A percentile compares a stretch with the other conserved stretches of the same genome.
These are phyloP conservation scores for Tephrocybe rancida DNA, from an alignment of 768 basidiomycete species.

Conservation along the genomic window DNA sequence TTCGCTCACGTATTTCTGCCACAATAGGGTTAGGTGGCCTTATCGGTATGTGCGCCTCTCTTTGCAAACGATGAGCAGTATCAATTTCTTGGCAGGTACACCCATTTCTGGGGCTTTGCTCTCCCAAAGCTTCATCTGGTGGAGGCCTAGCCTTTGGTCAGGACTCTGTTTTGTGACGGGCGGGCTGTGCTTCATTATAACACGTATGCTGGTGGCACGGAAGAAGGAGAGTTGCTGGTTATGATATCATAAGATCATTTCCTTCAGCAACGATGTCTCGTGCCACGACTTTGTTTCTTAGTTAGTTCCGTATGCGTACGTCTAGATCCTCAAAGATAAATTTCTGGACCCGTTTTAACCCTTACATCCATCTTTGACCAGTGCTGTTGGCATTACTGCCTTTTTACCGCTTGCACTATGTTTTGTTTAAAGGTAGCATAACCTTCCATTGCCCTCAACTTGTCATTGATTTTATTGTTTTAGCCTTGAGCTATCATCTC, in stretches of 20 bases:
- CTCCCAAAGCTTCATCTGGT: slow-evolving; percentile 54
- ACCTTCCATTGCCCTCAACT: too few species aligned
- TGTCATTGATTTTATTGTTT: too few species aligned
- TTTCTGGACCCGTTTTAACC: too few species aligned
- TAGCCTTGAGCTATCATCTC: too few species aligned
- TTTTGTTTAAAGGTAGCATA: too few species aligned
- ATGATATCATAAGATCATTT: background rate
- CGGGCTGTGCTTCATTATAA: slow-evolving; percentile 28
- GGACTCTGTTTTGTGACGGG: slow-evolving; percentile 40
- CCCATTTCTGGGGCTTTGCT: slow-evolving; percentile 63
- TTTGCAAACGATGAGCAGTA: background rate
- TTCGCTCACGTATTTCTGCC: background rate
- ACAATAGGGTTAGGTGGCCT: slow-evolving; percentile 41
- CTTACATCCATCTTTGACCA: too few species aligned
- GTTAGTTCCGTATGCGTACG: too few species aligned
- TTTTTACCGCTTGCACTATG: too few species aligned
- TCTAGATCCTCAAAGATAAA: too few species aligned
- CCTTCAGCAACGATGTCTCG: too few species aligned
- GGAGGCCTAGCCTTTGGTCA: slow-evolving; percentile 57
- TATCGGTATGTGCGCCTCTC: slow-evolving; percentile 28
- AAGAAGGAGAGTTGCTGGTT: slow-evolving; percentile 24
- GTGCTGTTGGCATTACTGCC: too few species aligned
- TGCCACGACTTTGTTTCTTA: too few species aligned
- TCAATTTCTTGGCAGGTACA: slow-evolving; percentile 37
- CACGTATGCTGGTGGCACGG: slow-evolving; percentile 26